Conservation (phyloP, 345 rosid species). For the Melaleuca quinquenervia region DNA sequence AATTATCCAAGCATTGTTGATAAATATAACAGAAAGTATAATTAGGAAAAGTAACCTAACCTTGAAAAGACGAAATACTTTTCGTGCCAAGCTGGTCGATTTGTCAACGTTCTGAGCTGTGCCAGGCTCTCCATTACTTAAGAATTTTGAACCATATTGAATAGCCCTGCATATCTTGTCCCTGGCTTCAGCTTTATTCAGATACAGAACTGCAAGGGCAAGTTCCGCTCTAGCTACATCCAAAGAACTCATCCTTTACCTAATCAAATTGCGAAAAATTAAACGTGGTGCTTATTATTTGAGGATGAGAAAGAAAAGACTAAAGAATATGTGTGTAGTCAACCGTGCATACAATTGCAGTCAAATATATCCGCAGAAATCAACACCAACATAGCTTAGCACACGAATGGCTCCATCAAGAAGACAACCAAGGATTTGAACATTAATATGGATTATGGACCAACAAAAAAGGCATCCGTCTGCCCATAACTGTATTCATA, state of each 20-base stretch:
- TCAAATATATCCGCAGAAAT: neutral
- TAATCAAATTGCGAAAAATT: neutral
- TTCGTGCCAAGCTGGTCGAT: slow-evolving; percentile 88
- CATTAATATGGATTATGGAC: neutral
- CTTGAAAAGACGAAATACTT: slow-evolving; percentile 97
- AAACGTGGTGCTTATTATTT: slow-evolving; percentile 1
- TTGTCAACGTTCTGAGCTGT: slow-evolving; percentile 94
- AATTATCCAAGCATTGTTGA: neutral
- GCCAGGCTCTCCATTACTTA: slow-evolving; percentile 87
- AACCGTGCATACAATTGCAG: neutral
- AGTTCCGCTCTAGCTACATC: slow-evolving; percentile 87
- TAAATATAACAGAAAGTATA: neutral
- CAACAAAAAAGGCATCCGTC: neutral
- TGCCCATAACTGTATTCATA: neutral
- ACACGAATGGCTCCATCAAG: neutral
- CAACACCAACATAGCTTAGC: neutral
- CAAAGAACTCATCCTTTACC: slow-evolving; percentile 57
- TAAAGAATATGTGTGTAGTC: neutral
- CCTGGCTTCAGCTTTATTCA: slow-evolving; percentile 97
- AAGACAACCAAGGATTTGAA: neutral
- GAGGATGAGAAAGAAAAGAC: neutral
- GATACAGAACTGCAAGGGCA: slow-evolving; percentile 64
- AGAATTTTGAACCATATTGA: slow-evolving; percentile 88
- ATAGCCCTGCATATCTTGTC: slow-evolving; percentile 99
- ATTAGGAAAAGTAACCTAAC: slow-evolving; percentile 12